phyloP scores from a whole-genome alignment of 768 basidiomycete genomes.

The Mrakia gelida region DNA sequence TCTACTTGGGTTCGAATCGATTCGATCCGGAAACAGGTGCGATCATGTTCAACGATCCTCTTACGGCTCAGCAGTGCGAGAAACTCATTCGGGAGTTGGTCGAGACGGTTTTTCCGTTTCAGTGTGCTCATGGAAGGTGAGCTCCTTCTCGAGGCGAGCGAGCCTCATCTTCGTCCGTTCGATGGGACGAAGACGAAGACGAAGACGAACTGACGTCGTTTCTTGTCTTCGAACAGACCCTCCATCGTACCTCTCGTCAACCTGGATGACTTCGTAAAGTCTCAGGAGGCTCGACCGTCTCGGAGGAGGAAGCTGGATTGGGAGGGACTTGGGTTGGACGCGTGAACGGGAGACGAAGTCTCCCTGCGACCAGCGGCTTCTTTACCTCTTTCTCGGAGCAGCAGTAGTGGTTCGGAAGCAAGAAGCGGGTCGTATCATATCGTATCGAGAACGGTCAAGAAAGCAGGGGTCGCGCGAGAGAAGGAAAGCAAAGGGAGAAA shows the following conservation, averaged over 20 bases:
- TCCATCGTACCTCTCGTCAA: background rate
- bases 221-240: background rate
- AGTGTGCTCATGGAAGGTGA: conserved; percentile 79
- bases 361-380: too few species aligned
- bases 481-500: too few species aligned
- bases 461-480: too few species aligned
- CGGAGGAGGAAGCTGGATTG: background rate
- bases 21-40: conserved; percentile 57
- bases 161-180: background rate
- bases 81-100: conserved; percentile 64
- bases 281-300: background rate
- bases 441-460: too few species aligned
- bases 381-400: too few species aligned
- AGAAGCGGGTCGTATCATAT: too few species aligned
- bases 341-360: background rate
- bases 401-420: too few species aligned
- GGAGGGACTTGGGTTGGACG: background rate
- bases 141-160: background rate
- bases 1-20: background rate
- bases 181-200: background rate
- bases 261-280: background rate
- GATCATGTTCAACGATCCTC: conserved; percentile 90
- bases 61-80: conserved; percentile 64
- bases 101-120: conserved; percentile 77
- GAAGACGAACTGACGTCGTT: background rate